Base-by-base conservation (phyloP, 2,329 filamentous ascomycete species). In the Fusarium hainanense region DNA sequence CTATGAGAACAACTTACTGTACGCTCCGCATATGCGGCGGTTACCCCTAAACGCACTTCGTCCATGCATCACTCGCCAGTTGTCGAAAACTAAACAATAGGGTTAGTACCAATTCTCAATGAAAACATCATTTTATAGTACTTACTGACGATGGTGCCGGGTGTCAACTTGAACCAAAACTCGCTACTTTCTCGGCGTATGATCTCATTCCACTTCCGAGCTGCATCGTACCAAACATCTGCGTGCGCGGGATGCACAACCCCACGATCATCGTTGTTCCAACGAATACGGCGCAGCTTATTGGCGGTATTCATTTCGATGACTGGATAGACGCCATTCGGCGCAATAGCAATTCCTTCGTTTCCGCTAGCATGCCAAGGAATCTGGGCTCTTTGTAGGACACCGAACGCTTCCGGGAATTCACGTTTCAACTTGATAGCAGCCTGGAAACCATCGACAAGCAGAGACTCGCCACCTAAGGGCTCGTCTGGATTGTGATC, bases 41-140 rank as follows among this genome's bases (percentile, higher is more conserved):
- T 92, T 89, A 3, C 96, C 96, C 8, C 90, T 91, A 76, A 98
- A 99, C 0, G 88, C 88, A 54, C 90, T 90, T 73, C 96, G 85
- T 2, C 95, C 96, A 79, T 99, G 96, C 72, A 98, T 82, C 34
- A 98, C 92, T 63, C 96, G 88, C 94, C 95, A 98, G 76, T 99
- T 98, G 77, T 99, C 93, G 79, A 99, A 98, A 48, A 98, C 92
- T 92, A 72, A 13, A 40, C 8, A 18, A 48, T 21, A 28, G 3
- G 41, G 20, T 76, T n/a, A 79, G 66, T 28, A 59, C 43, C 16
- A 12, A 11, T 40, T 20, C 14, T 7, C 2, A 42, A 10, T 28
- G 13, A 14, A 10, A 21, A 20, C 7, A 13, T 42, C 20, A 2
- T 32, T 34, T 21, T 13, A 27, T 14, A 54, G 14, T 14, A 84